These are phyloP conservation scores for Trichoderma atroviride DNA, from an alignment of 2,329 filamentous ascomycete species.

Conservation along the genomic window DNA sequence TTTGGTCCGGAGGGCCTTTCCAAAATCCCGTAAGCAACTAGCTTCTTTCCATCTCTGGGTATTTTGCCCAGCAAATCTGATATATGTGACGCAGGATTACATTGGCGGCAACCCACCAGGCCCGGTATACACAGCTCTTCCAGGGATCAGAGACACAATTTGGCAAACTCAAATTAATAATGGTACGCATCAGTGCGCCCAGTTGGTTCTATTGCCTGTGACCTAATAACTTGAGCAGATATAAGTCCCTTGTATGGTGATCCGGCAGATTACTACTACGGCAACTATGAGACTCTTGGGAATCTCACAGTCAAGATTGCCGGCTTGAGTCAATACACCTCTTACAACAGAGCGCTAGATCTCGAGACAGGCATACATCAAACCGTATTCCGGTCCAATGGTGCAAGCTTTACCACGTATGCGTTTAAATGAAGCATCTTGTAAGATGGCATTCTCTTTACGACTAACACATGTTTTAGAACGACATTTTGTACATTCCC, in stretches of 20 bases:
- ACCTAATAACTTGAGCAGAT: constrained; percentile 16
- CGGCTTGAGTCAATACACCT: constrained; percentile 15
- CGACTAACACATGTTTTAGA: neutral
- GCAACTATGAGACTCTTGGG: constrained; percentile 29
- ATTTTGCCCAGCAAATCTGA: neutral
- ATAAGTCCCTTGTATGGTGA: constrained; percentile 27
- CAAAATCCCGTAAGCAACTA: constrained; percentile 22
- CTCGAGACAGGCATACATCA: constrained; percentile 27
- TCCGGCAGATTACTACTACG: constrained; percentile 24
- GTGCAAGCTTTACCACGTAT: constrained; percentile 30
- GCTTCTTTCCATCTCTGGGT: too few relatives aligned
- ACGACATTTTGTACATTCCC: constrained; percentile 49
- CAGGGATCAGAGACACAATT: constrained; percentile 28
- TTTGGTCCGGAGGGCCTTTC: constrained; percentile 32
- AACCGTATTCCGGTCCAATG: constrained; percentile 18
- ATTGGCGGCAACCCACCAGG: constrained; percentile 28
- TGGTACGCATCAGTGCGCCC: neutral
- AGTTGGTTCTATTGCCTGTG: neutral
- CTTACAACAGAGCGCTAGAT: constrained; percentile 27
- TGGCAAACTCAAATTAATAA: constrained; percentile 28
- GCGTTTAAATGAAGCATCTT: neutral
- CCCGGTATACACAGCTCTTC: constrained; percentile 23
- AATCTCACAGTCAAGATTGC: constrained; percentile 30
- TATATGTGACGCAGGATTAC: constrained; percentile 27
- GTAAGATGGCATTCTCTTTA: neutral